Evolutionary conservation across 2,329 filamentous ascomycete species (phyloP), one percentile per base, ranked within the genome.

Genomic region (Echinosphaeria canescens): DNA sequence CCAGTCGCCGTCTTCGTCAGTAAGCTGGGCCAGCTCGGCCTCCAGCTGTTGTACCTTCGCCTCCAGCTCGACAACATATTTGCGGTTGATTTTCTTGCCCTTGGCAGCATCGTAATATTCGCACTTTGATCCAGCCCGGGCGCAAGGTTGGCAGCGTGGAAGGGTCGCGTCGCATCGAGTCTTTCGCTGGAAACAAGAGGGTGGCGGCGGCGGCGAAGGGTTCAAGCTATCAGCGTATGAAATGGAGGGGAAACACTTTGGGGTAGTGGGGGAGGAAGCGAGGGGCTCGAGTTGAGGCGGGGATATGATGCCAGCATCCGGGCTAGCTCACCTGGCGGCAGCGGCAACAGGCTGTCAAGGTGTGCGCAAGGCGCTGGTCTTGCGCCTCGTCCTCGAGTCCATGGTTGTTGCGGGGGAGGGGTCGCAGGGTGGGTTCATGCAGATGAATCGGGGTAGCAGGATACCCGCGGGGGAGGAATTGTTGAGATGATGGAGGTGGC

Each of bases 41-140:
- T 93, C 80, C 27, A 95, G 62, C 26, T 69, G 64, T 31, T 74
- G 72, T 23, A 92, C 82, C 42, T 71, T 80, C 36, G 90, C 78
- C 47, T 92, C 82, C 14, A 98, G 66, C 38, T 75, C 78, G 33
- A 93, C 75, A 32, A 98, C 88, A 53, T 95, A 95, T 41, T 75
- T 76, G 34, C 88, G 73, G 34, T 81, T 79, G 39, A 95, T 81
- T 43, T 78, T 84, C 40, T 69, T 71, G 34, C 78, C 75, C 47
- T 84, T 88, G 27, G 75, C 62, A 16, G 82, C 81, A 50, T 98
- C 88, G 47, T 76, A 91, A 53, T 95, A 98, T 44, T 93, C 85
- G 62, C 88, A 98, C 32, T 71, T 65, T 16, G 82, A 81, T 41
- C 84, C 84, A 34, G 80, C 84, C 38, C 85, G 69, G 51, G 93